Conservation (phyloP, 305 asterid genomes). For the Caryopteris hybrid region DNA sequence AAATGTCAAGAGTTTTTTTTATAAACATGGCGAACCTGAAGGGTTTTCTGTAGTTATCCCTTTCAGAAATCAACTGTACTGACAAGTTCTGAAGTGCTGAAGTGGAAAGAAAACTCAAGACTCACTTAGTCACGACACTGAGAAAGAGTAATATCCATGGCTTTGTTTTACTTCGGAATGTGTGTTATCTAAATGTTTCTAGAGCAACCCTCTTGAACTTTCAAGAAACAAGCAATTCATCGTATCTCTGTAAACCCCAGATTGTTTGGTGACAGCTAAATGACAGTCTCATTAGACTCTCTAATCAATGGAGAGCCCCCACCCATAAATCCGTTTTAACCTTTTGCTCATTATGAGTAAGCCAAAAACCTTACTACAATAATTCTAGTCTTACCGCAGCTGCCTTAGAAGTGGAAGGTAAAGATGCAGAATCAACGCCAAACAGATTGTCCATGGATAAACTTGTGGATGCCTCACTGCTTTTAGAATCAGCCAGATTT, state of each 20-base stretch:
- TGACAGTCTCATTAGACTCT: too few relatives aligned
- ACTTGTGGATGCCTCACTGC: conserved; percentile 60
- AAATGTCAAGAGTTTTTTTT: too few relatives aligned
- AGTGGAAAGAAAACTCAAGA: background rate
- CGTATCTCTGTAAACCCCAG: too few relatives aligned
- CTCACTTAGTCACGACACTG: background rate
- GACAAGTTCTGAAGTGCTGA: background rate
- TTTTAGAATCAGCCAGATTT: conserved; percentile 63
- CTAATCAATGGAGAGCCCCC: too few relatives aligned
- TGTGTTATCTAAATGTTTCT: background rate
- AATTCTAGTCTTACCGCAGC: conserved; percentile 53
- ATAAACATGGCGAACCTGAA: too few relatives aligned
- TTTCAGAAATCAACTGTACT: background rate
- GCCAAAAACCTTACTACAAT: background rate
- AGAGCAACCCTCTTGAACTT: background rate
- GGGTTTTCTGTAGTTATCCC: too few relatives aligned
- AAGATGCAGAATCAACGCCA: conserved; percentile 57
- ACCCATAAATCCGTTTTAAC: too few relatives aligned
- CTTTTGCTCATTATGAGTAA: background rate
- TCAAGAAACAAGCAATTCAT: background rate
- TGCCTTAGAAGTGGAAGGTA: conserved; percentile 73
- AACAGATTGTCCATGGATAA: conserved; percentile 44
- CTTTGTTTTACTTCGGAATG: background rate
- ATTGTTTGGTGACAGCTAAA: background rate
- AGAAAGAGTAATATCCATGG: background rate